Percentiles rank a stretch among this genome's conserved stretches.
Conservation (phyloP, 225 moss, liverwort and hornwort species). For the Lunularia cruciata region DNA sequence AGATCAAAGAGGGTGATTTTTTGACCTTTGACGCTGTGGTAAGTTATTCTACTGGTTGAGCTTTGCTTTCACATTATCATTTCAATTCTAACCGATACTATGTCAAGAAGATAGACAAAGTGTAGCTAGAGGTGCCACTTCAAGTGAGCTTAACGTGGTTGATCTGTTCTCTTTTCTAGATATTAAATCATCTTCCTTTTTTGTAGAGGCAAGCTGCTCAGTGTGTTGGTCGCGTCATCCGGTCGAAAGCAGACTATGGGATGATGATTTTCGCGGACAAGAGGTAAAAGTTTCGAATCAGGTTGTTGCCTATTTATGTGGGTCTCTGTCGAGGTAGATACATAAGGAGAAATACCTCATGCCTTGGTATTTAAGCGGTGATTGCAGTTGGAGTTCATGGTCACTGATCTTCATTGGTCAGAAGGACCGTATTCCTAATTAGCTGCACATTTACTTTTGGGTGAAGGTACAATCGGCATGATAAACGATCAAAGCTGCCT, state of each 20-base stretch:
- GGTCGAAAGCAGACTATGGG: constrained; percentile 98
- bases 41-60: constrained; percentile 16
- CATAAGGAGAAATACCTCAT: neutral
- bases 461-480: constrained; percentile 90
- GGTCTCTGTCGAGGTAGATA: neutral
- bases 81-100: no score
- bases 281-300: constrained; percentile 43
- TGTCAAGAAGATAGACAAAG: no score
- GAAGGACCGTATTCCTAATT: neutral
- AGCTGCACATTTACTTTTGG: neutral
- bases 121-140: no score
- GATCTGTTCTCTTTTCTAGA: no score
- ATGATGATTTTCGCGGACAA: constrained; percentile 99
- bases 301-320: neutral
- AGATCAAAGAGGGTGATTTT: constrained; percentile 98
- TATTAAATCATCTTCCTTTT: no score
- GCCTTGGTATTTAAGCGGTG: no score
- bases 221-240: constrained; percentile 98
- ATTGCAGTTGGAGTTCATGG: no score
- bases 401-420: no score
- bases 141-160: no score
- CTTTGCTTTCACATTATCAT: no score
- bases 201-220: constrained; percentile 97
- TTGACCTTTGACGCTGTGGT: constrained; percentile 99
- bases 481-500: constrained; percentile 97